Conservation (phyloP, 2,329 filamentous ascomycete species). For the Alternaria tenuissima region DNA sequence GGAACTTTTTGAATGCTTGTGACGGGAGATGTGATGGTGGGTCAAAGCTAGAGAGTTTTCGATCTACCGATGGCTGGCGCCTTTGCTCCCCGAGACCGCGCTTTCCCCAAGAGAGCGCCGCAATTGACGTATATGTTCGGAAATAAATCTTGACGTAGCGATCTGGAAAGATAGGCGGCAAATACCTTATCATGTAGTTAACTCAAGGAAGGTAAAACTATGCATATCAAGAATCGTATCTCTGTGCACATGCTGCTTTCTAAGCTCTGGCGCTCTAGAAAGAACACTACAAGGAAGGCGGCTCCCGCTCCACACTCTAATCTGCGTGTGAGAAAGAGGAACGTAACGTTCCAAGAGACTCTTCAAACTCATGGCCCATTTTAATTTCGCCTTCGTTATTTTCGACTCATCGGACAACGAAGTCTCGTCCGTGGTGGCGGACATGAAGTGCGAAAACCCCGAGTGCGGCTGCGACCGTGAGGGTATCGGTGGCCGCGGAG, state of each 20-base stretch:
- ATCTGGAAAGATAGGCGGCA: background rate
- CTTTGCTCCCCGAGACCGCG: conserved; percentile 2
- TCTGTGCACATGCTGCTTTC: background rate
- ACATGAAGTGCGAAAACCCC: background rate
- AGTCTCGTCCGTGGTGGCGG: background rate
- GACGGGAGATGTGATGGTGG: conserved; percentile 4
- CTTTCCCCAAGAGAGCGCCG: background rate
- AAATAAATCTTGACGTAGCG: background rate
- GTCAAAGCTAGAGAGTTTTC: conserved; percentile 5
- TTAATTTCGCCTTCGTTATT: background rate
- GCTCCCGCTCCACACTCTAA: background rate
- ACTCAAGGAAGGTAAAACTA: background rate
- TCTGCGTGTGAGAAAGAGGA: background rate
- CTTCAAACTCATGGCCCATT: background rate
- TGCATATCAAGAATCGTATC: background rate
- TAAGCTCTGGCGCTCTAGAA: background rate
- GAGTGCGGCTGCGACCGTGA: background rate
- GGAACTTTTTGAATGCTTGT: conserved; percentile 5
- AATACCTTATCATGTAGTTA: background rate
- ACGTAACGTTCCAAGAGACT: background rate
- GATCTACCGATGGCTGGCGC: conserved; percentile 2
- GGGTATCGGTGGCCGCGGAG: background rate
- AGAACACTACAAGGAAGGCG: background rate
- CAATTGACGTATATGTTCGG: background rate
- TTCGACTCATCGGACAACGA: background rate